phyloP scores from a whole-genome alignment of 2,329 filamentous ascomycete genomes.

The Moelleriella libera region DNA sequence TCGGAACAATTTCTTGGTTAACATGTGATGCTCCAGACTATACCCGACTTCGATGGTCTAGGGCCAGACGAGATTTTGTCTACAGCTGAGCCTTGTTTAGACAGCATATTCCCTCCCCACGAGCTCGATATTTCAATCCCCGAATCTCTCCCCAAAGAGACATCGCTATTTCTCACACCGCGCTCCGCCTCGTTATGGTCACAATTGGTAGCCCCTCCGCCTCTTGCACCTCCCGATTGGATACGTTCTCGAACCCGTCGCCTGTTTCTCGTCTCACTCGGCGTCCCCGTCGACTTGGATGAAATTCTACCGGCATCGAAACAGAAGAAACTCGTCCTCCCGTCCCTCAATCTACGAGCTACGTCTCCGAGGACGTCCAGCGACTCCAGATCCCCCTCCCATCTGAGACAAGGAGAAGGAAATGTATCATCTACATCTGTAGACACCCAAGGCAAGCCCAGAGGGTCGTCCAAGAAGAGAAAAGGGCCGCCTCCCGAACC shows the following conservation, averaged over 20 bases:
- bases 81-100: slow-evolving; percentile 51
- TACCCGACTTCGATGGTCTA: slow-evolving; percentile 53
- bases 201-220: slow-evolving; percentile 86
- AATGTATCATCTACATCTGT: slow-evolving; percentile 45
- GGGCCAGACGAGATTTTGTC: slow-evolving; percentile 44
- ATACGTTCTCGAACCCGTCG: slow-evolving; percentile 89
- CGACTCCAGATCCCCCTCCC: slow-evolving; percentile 35
- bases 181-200: slow-evolving; percentile 89
- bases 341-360: slow-evolving; percentile 63
- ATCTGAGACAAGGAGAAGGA: slow-evolving; percentile 29
- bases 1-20: neutral
- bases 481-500: slow-evolving; percentile 55
- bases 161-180: slow-evolving; percentile 66
- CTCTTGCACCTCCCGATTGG: slow-evolving; percentile 93
- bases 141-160: slow-evolving; percentile 36
- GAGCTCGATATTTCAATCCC: slow-evolving; percentile 35
- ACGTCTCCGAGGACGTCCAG: slow-evolving; percentile 40
- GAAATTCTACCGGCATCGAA: slow-evolving; percentile 95
- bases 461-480: slow-evolving; percentile 23
- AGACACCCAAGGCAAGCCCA: slow-evolving; percentile 42
- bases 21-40: slow-evolving; percentile 30
- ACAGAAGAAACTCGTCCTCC: slow-evolving; percentile 92
- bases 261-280: slow-evolving; percentile 87
- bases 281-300: slow-evolving; percentile 90
- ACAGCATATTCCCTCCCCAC: slow-evolving; percentile 48